Evolutionary conservation across 352 stramenopile genomes (phyloP), one percentile per base, ranked within the genome.

Genomic region (Phytopythium cucurbitacearum): DNA sequence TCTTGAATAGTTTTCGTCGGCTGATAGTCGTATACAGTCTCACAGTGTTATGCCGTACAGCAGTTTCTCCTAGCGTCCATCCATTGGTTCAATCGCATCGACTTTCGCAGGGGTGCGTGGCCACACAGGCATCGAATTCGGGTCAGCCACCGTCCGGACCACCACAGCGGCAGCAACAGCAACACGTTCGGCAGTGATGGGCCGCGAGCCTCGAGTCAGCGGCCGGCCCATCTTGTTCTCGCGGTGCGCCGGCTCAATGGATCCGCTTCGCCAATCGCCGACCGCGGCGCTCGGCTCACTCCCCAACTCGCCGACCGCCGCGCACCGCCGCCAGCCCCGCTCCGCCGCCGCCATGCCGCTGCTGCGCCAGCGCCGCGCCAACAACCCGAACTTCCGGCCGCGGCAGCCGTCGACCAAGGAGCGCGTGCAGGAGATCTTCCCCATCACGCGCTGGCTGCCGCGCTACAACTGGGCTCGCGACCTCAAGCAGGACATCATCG

Each of bases 381-480:
- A 37, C 21, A 48, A 48, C 43, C 43, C 43, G 43, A 9, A 48
- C 43, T 48, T 48, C 43, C 43, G 43, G 10, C 43, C 43, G 43
- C 21, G 43, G 43, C 43, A 48, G 43, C 3, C 4, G 28, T 37
- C 43, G 3, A 16, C 43, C 43, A 48, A 48, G 28, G 43, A 48
- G 43, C 43, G 43, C 43, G 38, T 28, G 21, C 21, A 28, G 21
- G 21, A 28, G 21, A 28, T 28, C 21, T 28, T 38, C 15, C 71
- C 72, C 39, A 80, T 82, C 45, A 62, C 85, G 36, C 62, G 71
- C 5, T 88, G 74, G 77, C 48, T 88, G 58, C 74, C 69, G 6
- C 53, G 60, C 42, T 87, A 87, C 65, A 53, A 80, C 40, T 32
- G 78, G 32, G 32, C 48, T 11, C 65, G 71, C 15, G 65, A 85